Conservation (phyloP, 129 eudicot genomes). For the Ambrosia trifida region DNA sequence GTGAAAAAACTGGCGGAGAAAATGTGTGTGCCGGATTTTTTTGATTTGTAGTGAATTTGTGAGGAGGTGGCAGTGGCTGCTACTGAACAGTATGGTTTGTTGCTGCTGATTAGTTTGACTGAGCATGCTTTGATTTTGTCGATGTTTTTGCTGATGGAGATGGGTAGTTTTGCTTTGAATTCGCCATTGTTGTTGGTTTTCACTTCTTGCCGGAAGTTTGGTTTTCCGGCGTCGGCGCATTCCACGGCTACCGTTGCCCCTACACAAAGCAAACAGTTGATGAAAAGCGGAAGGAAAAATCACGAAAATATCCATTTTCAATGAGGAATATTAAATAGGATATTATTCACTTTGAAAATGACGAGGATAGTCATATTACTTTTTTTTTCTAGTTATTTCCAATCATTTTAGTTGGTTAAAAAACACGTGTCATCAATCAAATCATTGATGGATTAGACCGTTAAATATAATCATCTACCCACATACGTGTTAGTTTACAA, state of each 20-base stretch:
- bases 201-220: conserved; percentile 48
- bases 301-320: too few relatives aligned
- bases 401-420: too few relatives aligned
- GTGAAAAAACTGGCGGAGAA: conserved; percentile 87
- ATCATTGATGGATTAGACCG: too few relatives aligned
- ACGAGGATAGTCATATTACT: too few relatives aligned
- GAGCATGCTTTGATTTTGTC: conserved; percentile 55
- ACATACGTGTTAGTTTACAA: too few relatives aligned
- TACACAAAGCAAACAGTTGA: background rate
- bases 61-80: conserved; percentile 69
- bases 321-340: too few relatives aligned
- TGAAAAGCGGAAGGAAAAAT: too few relatives aligned
- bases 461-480: too few relatives aligned
- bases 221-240: conserved; percentile 39
- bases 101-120: conserved; percentile 59
- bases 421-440: too few relatives aligned
- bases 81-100: conserved; percentile 60
- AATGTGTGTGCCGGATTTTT: conserved; percentile 48
- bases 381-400: too few relatives aligned
- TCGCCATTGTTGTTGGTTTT: conserved; percentile 64
- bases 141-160: conserved; percentile 49
- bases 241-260: conserved; percentile 83
- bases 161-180: conserved; percentile 62
- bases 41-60: conserved; percentile 54
- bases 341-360: too few relatives aligned